Conservation (phyloP, 176 grass and related monocot species). For the Tuctoria greenei region DNA sequence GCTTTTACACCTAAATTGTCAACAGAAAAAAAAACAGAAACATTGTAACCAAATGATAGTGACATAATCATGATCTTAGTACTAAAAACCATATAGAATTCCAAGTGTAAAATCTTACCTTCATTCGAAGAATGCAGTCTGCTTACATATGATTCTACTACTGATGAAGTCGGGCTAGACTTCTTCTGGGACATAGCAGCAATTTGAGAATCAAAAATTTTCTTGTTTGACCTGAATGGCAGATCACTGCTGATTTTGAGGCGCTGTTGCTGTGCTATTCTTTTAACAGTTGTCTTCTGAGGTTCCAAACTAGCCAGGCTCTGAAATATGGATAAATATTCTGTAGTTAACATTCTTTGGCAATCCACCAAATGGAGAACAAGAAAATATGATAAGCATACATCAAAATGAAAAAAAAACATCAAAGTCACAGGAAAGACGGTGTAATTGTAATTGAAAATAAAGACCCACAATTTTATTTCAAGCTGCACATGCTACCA, state of each 20-base stretch:
- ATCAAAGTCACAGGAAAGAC: background rate
- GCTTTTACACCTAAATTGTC: slow-evolving; percentile 47
- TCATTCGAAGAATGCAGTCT: slow-evolving; percentile 40
- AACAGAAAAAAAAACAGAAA: slow-evolving; percentile 27
- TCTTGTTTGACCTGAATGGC: slow-evolving; percentile 75
- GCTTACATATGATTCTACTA: slow-evolving; percentile 51
- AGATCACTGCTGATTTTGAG: slow-evolving; percentile 62
- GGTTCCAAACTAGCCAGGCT: slow-evolving; percentile 66
- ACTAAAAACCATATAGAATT: slow-evolving; percentile 17
- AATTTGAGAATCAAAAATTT: slow-evolving; percentile 75
- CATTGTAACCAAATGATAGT: slow-evolving; percentile 25
- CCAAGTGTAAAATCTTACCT: slow-evolving; percentile 43
- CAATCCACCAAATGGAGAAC: slow-evolving; percentile 16
- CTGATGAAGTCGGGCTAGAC: slow-evolving; percentile 38
- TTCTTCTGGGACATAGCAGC: slow-evolving; percentile 52
- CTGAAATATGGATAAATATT: slow-evolving; percentile 34
- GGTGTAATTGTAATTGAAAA: background rate
- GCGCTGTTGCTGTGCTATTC: slow-evolving; percentile 61
- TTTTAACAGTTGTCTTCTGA: slow-evolving; percentile 93
- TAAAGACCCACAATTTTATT: slow-evolving; percentile 6
- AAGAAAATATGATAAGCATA: slow-evolving; percentile 14
- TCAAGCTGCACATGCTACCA: slow-evolving; percentile 9
- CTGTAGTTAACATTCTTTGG: slow-evolving; percentile 31
- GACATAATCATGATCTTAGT: slow-evolving; percentile 36
- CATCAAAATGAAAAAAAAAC: background rate